Percentiles rank a stretch among this genome's conserved stretches.
These are phyloP conservation scores for Penicillium glabrum DNA, from an alignment of 2,329 filamentous ascomycete species.

Conservation along the genomic window DNA sequence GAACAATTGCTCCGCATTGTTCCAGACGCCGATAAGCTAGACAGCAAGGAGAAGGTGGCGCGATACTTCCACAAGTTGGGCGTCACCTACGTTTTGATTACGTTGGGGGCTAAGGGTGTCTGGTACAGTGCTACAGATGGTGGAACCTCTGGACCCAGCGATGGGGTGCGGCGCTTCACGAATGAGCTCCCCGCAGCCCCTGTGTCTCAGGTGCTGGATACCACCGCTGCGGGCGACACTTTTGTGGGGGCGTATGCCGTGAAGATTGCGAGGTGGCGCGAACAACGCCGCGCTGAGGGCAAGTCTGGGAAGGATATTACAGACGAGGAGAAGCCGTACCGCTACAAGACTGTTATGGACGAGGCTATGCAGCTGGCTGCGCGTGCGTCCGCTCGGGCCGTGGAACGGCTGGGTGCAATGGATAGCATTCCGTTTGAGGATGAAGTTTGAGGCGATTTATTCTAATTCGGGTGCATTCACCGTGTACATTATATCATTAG, in stretches of 20 bases:
- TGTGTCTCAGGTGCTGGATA: slow-evolving; percentile 76
- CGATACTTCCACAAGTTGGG: slow-evolving; percentile 66
- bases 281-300: slow-evolving; percentile 43
- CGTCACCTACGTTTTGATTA: slow-evolving; percentile 77
- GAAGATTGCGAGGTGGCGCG: slow-evolving; percentile 58
- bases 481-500: slow-evolving; percentile 1
- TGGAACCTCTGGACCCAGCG: slow-evolving; percentile 43
- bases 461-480: background rate
- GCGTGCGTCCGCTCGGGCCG: slow-evolving; percentile 45
- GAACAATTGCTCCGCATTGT: slow-evolving; percentile 28
- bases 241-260: slow-evolving; percentile 89
- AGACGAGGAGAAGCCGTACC: slow-evolving; percentile 33
- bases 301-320: slow-evolving; percentile 52
- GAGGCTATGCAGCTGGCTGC: slow-evolving; percentile 45
- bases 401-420: slow-evolving; percentile 48
- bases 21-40: slow-evolving; percentile 39
- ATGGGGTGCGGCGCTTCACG: slow-evolving; percentile 29
- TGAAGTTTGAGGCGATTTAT: slow-evolving; percentile 36
- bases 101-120: slow-evolving; percentile 77
- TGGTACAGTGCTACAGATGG: slow-evolving; percentile 60
- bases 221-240: slow-evolving; percentile 90
- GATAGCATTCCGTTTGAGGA: slow-evolving; percentile 50
- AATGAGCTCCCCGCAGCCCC: slow-evolving; percentile 61
- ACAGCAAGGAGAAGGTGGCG: slow-evolving; percentile 57
- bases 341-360: slow-evolving; percentile 47